phyloP scores from a whole-genome alignment of 2,329 filamentous ascomycete species.

The Aspergillus melleus region DNA sequence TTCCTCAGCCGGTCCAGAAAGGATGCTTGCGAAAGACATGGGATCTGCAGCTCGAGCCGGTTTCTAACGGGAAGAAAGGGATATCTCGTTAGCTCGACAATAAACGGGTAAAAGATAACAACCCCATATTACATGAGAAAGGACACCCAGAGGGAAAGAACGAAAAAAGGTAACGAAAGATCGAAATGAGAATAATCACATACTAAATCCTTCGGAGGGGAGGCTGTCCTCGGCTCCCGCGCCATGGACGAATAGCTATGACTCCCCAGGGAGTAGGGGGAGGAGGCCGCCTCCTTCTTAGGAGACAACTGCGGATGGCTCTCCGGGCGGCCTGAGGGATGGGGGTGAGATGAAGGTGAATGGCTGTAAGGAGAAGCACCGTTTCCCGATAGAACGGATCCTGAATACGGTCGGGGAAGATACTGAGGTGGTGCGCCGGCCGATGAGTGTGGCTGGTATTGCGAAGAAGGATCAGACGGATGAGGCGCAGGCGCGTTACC shows the following conservation, averaged over 20 bases:
- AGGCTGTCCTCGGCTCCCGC: conserved; percentile 34
- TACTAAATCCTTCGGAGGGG: conserved; percentile 44
- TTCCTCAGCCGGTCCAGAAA: conserved; percentile 74
- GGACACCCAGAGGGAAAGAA: neutral
- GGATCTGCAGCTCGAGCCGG: conserved; percentile 75
- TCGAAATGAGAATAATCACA: conserved; percentile 22
- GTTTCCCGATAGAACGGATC: conserved; percentile 36
- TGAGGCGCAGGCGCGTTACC: conserved; percentile 32
- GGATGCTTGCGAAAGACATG: conserved; percentile 95
- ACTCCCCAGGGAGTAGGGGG: conserved; percentile 30
- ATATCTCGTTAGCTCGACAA: neutral
- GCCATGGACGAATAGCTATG: conserved; percentile 36
- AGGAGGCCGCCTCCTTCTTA: conserved; percentile 39
- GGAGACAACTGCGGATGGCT: conserved; percentile 44
- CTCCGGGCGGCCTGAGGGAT: conserved; percentile 39
- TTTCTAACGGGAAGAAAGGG: conserved; percentile 51
- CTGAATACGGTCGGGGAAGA: conserved; percentile 37
- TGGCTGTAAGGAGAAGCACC: conserved; percentile 40
- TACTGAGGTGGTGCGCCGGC: conserved; percentile 29
- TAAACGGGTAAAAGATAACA: neutral
- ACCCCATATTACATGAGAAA: neutral
- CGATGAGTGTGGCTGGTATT: conserved; percentile 36
- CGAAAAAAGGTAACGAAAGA: neutral
- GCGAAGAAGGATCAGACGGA: conserved; percentile 35
- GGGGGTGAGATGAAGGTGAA: conserved; percentile 41